Evolutionary conservation across 371 early-diverging fungal genomes (phyloP).

Genomic region (Coemansia sp.): DNA sequence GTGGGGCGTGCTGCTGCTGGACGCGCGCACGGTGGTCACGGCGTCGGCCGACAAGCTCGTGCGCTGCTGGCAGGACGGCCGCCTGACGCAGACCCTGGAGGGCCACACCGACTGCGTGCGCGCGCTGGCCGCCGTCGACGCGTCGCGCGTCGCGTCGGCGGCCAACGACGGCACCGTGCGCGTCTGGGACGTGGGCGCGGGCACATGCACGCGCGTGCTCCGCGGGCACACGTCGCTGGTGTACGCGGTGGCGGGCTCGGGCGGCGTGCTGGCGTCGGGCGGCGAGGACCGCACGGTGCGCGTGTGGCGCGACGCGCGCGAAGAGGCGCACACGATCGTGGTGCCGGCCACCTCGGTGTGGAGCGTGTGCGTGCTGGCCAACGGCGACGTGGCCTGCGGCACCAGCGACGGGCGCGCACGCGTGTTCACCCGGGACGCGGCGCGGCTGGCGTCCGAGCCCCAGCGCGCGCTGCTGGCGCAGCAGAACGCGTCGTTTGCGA

Average conservation of each 20-base stretch:
- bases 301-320: slow-evolving; percentile 79
- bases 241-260: slow-evolving; percentile 75
- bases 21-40: slow-evolving; percentile 74
- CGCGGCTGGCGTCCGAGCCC: slow-evolving; percentile 65
- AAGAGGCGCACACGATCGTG: slow-evolving; percentile 73
- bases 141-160: slow-evolving; percentile 75
- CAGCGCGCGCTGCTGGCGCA: slow-evolving; percentile 68
- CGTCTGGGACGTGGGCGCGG: slow-evolving; percentile 71
- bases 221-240: slow-evolving; percentile 93
- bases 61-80: slow-evolving; percentile 80
- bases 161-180: slow-evolving; percentile 82
- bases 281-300: slow-evolving; percentile 93
- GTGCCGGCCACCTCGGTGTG: slow-evolving; percentile 93
- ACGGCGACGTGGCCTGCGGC: slow-evolving; percentile 87
- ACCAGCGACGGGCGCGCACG: slow-evolving; percentile 82
- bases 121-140: slow-evolving; percentile 60
- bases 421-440: slow-evolving; percentile 69
- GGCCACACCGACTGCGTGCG: slow-evolving; percentile 95
- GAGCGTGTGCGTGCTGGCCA: slow-evolving; percentile 75
- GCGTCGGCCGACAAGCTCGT: slow-evolving; percentile 95
- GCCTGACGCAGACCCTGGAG: slow-evolving; percentile 63
- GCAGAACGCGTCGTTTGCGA: slow-evolving; percentile 59
- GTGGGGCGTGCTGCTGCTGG: slow-evolving; percentile 83
- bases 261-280: slow-evolving; percentile 63
- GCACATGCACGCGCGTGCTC: slow-evolving; percentile 74